These are phyloP conservation scores for Pichia eremophila DNA, from an alignment of 805 yeast species.

Conservation along the genomic window DNA sequence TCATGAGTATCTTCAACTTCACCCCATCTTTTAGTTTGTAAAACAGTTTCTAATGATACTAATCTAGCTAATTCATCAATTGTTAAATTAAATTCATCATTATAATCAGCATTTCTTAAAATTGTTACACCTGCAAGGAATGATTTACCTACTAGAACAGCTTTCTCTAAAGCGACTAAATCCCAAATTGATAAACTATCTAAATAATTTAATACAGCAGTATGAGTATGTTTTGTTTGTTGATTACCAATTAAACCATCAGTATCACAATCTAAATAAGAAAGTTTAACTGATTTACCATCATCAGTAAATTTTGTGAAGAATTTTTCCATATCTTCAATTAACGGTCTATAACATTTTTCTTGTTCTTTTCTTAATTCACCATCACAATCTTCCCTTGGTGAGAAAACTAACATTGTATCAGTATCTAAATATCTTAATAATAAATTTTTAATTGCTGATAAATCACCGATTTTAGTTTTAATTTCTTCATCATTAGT, in stretches of 20 bases:
- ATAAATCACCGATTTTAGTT: conserved; percentile 55
- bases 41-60: conserved; percentile 71
- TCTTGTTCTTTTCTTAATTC: conserved; percentile 72
- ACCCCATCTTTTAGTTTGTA: conserved; percentile 91
- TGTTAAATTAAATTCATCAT: conserved; percentile 27
- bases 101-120: conserved; percentile 35
- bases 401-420: conserved; percentile 80
- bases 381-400: conserved; percentile 75
- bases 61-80: conserved; percentile 67
- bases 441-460: conserved; percentile 48
- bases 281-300: conserved; percentile 31
- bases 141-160: conserved; percentile 80
- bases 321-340: conserved; percentile 52
- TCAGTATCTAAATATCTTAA: conserved; percentile 90
- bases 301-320: conserved; percentile 34
- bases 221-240: conserved; percentile 53
- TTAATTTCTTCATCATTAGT: conserved; percentile 37
- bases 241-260: conserved; percentile 75
- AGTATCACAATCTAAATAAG: conserved; percentile 67
- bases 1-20: conserved; percentile 98
- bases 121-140: conserved; percentile 72
- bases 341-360: conserved; percentile 65
- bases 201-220: conserved; percentile 58
- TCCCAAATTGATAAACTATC: conserved; percentile 59
- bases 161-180: conserved; percentile 80